These are phyloP conservation scores for Dendrobium huoshanense DNA, from an alignment of 106 monocot species.

Conservation along the genomic window DNA sequence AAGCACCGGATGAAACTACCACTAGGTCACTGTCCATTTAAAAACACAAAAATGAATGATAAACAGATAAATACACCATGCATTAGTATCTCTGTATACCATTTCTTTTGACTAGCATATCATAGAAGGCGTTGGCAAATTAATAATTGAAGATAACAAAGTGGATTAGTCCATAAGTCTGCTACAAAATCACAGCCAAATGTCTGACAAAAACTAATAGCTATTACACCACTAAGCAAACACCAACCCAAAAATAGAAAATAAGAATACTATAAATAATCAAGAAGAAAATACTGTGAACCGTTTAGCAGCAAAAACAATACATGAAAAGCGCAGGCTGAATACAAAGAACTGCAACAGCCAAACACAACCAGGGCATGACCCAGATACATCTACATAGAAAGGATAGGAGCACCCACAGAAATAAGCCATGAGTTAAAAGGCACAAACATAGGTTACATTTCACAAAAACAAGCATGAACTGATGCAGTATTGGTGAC, in stretches of 20 bases:
- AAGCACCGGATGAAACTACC: slow-evolving; percentile 48
- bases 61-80: slow-evolving; percentile 3
- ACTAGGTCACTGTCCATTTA: slow-evolving; percentile 44
- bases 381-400: background rate
- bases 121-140: background rate
- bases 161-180: background rate
- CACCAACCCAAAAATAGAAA: background rate
- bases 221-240: background rate
- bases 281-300: background rate
- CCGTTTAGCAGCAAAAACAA: background rate
- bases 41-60: background rate
- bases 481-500: too few species aligned
- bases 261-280: background rate
- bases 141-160: background rate
- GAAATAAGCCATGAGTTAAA: background rate
- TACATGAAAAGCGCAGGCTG: background rate
- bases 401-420: background rate
- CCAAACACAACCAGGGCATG: background rate
- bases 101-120: background rate
- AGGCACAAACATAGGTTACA: background rate
- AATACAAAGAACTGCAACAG: background rate
- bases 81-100: background rate
- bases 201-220: background rate
- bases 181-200: background rate
- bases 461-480: too few species aligned